phyloP scores from a whole-genome alignment of 352 stramenopile species.

The Lagenidium giganteum region DNA sequence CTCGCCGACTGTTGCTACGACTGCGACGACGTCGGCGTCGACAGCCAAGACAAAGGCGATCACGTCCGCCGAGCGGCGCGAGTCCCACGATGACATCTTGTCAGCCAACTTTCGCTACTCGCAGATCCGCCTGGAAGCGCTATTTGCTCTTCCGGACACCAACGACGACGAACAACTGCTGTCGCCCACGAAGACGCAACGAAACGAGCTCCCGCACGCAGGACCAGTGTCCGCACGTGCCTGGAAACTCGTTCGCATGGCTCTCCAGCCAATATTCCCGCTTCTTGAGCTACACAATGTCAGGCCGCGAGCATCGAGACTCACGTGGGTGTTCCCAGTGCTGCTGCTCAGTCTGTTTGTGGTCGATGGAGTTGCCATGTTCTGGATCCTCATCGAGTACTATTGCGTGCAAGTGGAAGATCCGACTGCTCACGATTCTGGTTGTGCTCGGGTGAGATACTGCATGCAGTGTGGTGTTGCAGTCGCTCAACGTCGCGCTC shows the following conservation, averaged over 20 bases:
- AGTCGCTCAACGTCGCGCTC: too few species aligned
- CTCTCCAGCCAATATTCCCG: slow-evolving; percentile 46
- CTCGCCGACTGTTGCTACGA: slow-evolving; percentile 9
- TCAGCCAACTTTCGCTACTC: slow-evolving; percentile 65
- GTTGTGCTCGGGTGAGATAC: slow-evolving; percentile 74
- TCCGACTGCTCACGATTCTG: slow-evolving; percentile 58
- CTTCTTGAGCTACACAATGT: slow-evolving; percentile 60
- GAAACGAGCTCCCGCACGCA: too few species aligned
- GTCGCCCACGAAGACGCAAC: slow-evolving; percentile 6
- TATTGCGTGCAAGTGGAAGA: slow-evolving; percentile 85
- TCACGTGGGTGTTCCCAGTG: slow-evolving; percentile 34
- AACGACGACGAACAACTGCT: slow-evolving; percentile 10
- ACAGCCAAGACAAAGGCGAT: neutral
- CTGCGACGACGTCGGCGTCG: slow-evolving; percentile 4
- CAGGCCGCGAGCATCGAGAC: slow-evolving; percentile 7
- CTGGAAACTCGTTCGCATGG: slow-evolving; percentile 1
- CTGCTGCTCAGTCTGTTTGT: slow-evolving; percentile 61
- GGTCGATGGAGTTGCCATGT: slow-evolving; percentile 50
- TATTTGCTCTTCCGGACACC: slow-evolving; percentile 33
- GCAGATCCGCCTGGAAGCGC: slow-evolving; percentile 70
- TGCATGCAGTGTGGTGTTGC: too few species aligned
- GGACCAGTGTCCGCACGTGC: too few species aligned
- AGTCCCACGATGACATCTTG: neutral
- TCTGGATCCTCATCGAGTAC: slow-evolving; percentile 81
- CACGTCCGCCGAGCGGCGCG: neutral